Evolutionary conservation across 2,329 filamentous ascomycete species (phyloP).

Genomic region (Uncinocarpus reesii): DNA sequence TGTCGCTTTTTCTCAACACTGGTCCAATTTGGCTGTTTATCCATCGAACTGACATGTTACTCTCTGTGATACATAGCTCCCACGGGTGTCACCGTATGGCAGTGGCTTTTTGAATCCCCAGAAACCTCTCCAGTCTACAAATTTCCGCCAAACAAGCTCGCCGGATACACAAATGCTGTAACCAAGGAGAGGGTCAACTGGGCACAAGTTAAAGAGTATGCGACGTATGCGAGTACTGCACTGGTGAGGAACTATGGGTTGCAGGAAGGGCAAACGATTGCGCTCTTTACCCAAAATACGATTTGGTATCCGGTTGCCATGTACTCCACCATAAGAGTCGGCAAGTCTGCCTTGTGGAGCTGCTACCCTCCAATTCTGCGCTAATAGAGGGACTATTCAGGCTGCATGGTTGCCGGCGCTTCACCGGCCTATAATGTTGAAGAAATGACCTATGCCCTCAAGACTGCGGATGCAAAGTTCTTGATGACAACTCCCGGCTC

Average conservation of each 20-base stretch:
- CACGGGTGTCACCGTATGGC: slow-evolving; percentile 47
- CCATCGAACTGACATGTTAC: background rate
- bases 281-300: slow-evolving; percentile 54
- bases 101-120: slow-evolving; percentile 47
- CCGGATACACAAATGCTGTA: slow-evolving; percentile 49
- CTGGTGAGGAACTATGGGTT: slow-evolving; percentile 48
- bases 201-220: slow-evolving; percentile 46
- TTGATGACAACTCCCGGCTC: slow-evolving; percentile 48
- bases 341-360: background rate
- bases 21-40: background rate
- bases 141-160: slow-evolving; percentile 33
- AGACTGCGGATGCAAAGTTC: slow-evolving; percentile 47
- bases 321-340: slow-evolving; percentile 43
- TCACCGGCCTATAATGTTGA: slow-evolving; percentile 57
- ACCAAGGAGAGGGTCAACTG: slow-evolving; percentile 51
- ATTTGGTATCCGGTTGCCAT: slow-evolving; percentile 60
- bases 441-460: slow-evolving; percentile 56
- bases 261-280: slow-evolving; percentile 45
- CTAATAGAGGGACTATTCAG: slow-evolving; percentile 1
- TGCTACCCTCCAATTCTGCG: background rate
- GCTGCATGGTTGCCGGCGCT: slow-evolving; percentile 50
- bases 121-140: slow-evolving; percentile 37
- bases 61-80: slow-evolving; percentile 36
- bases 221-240: slow-evolving; percentile 51
- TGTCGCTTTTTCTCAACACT: background rate